phyloP scores from a whole-genome alignment of 2,329 filamentous ascomycete genomes.

The Curvularia sp. region DNA sequence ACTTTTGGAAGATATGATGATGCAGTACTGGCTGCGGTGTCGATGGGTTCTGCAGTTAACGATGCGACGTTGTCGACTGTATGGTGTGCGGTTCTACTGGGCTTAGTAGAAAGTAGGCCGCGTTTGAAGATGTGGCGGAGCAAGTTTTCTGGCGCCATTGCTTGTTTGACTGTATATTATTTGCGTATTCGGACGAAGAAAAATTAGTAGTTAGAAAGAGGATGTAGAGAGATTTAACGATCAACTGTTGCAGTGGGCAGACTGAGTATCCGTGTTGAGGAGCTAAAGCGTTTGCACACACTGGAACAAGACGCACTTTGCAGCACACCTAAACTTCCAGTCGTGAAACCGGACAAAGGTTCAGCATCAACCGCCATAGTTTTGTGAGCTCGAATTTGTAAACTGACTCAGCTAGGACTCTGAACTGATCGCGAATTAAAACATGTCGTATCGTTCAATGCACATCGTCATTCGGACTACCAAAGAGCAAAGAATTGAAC shows the following conservation, averaged over 20 bases:
- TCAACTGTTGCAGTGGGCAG: neutral
- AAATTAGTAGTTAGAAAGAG: neutral
- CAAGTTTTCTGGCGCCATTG: slow-evolving; percentile 18
- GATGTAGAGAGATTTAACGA: neutral
- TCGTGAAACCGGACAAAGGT: neutral
- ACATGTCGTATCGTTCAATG: neutral
- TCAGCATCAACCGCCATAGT: no score
- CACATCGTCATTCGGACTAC: neutral
- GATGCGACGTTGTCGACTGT: neutral
- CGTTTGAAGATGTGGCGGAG: slow-evolving; percentile 30
- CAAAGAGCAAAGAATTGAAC: neutral
- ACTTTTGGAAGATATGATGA: neutral
- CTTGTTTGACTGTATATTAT: no score
- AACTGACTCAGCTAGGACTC: neutral
- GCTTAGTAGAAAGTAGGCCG: slow-evolving; percentile 3
- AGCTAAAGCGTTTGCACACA: neutral
- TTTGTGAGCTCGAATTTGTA: neutral
- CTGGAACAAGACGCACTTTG: neutral
- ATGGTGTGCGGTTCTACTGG: neutral
- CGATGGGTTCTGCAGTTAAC: neutral
- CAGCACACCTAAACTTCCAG: neutral
- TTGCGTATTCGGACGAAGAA: neutral
- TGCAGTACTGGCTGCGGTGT: neutral
- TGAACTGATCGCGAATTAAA: neutral
- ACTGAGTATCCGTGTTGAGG: neutral